Evolutionary conservation across 768 basidiomycete species (phyloP), one percentile per base, ranked within the genome.

Genomic region (Termitomyces sp.): DNA sequence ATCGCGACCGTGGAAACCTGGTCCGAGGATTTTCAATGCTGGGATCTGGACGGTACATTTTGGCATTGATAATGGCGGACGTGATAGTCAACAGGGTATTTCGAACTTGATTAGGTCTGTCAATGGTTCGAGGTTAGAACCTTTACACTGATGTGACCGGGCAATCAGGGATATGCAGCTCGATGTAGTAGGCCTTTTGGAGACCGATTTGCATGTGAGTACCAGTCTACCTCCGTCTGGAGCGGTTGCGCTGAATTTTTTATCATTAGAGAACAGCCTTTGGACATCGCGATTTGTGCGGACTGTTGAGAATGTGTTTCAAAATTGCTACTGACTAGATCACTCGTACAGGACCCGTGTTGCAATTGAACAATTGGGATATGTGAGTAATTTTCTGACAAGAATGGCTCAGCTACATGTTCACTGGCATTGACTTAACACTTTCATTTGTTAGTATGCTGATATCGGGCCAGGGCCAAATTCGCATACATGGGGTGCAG

Each of bases 31-130:
- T n/a, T 72, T 93, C 42, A 86, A 83, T 19, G 85, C 88, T 5
- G 93, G 89, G 3, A 91, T 95, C 28, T 95, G 92, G 93, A 92
- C 93, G 0, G 77, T 96, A 24, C 93, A 96, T 67, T 96, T 96
- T 65, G 93, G 93, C 52, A 73, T 82, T 26, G 83, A 92, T 68
- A 84, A 89, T 59, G 81, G 79, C 42, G 85, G 88, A 2, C 68
- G 81, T 57, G 89, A 91, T 61, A 90, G 88, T 63, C 88, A 89
- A 66, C 68, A 78, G 41, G 74, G 84, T 4, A 82, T 90, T 66
- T 73, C 81, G 58, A 79, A 85, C 55, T 63, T 79, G 24, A 68
- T 79, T 4, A 68, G 60, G 72, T 74, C 56, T n/a, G 65, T 34
- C 34, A 8, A 12, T 14, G 28, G 12, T n/a, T 48, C 2, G n/a